Base-by-base conservation (phyloP, 1,284 basidiomycete species). In the Entoloma clypeatum region DNA sequence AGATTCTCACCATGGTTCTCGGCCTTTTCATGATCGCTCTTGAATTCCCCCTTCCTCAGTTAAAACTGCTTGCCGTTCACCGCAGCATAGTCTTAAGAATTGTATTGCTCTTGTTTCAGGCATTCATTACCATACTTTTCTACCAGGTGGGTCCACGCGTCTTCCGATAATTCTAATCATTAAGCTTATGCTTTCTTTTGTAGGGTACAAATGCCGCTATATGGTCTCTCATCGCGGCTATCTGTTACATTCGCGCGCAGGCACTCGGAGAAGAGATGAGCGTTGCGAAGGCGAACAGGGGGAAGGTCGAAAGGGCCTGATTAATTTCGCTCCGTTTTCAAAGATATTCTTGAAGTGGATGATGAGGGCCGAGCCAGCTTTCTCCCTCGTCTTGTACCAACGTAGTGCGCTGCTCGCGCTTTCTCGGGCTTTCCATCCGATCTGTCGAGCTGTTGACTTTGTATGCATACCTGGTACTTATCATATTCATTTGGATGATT, bases 141-240 rank as follows among this genome's bases (percentile, higher is more conserved):
- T 91, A 92, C 65, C 88, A 92, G 68, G 88, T 86, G 54, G 51
- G 73, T 55, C 19, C 14, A 28, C 30, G 25, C 29, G 17, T 19
- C 34, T 24, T 24, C 23, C 9, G 36, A 30, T 31, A 31, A 36
- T 38, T 10, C 36, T 25, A 22, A 28, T 3, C 23, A 27, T 30
- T 28, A 28, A 26, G 23, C 18, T 29, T 28, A 11, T 7, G 14
- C 21, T 17, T 24, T 21, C 9, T 13, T 21, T 32, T 22, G 14
- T 43, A 88, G 86, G 86, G 86, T 39, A 86, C 82, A 27, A 89
- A 89, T 58, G 80, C 75, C 24, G 77, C 79, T 18, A 61, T 88
- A 45, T 90, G 75, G 67, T 84, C 83, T 7, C 54, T 85, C 36
- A 73, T 86, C 53, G 83, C 83, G n/a, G 70, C 72, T 27, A 53